Percentiles rank a stretch among this genome's conserved stretches.
Evolutionary conservation across 257 asterid genomes (phyloP).

Genomic region (Eucommia ulmoides): DNA sequence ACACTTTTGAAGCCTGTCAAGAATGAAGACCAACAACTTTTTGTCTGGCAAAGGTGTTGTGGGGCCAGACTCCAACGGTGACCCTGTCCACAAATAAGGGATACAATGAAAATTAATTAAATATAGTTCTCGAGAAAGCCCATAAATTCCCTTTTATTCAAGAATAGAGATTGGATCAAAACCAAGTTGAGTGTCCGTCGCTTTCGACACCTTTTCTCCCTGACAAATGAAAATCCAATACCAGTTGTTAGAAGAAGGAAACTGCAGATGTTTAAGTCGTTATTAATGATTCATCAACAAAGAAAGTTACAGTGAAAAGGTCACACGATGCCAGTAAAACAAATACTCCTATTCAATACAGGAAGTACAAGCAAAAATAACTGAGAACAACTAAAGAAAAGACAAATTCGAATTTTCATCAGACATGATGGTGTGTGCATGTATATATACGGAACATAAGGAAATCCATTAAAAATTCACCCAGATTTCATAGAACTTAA

Average conservation of each 20-base stretch:
- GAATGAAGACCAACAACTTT: constrained; percentile 83
- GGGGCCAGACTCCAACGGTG: constrained; percentile 80
- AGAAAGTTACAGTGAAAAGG: constrained; percentile 14
- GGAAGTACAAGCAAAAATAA: background rate
- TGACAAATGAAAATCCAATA: constrained; percentile 29
- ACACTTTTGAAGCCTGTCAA: constrained; percentile 99
- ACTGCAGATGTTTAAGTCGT: constrained; percentile 8
- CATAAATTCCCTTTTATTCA: constrained; percentile 5
- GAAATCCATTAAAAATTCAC: background rate
- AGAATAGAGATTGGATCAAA: constrained; percentile 17
- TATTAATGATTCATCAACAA: constrained; percentile 8
- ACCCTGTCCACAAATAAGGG: constrained; percentile 61
- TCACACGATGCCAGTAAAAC: background rate
- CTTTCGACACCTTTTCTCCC: constrained; percentile 59
- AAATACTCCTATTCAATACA: constrained; percentile 17
- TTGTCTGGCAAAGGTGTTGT: constrained; percentile 96
- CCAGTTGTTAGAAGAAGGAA: constrained; percentile 14
- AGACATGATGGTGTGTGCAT: constrained; percentile 8
- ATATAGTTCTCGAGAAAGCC: constrained; percentile 9
- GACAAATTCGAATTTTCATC: constrained; percentile 27
- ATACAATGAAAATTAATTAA: constrained; percentile 14
- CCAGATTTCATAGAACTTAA: background rate
- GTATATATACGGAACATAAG: background rate
- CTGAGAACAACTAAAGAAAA: constrained; percentile 15
- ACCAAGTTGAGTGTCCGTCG: constrained; percentile 66